Evolutionary conservation across 2,329 filamentous ascomycete species (phyloP).

Genomic region (Sclerotinia minor): DNA sequence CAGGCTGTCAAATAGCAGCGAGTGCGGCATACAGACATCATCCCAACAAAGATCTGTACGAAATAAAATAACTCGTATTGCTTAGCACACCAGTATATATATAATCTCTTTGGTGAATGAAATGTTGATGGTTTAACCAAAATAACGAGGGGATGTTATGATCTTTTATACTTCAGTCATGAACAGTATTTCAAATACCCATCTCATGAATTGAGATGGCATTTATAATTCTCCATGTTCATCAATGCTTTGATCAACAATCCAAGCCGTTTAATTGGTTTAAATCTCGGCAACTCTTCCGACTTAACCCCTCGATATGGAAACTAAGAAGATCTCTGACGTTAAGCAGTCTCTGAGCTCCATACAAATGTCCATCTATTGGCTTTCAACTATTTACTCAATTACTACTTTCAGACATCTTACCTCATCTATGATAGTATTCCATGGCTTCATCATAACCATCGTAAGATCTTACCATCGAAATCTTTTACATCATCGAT

Average conservation of each 20-base stretch:
- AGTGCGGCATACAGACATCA: background rate
- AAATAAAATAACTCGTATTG: background rate
- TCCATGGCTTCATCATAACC: no score
- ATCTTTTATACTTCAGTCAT: background rate
- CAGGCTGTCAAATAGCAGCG: background rate
- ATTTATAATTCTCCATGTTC: constrained; percentile 15
- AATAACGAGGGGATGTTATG: background rate
- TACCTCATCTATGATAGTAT: no score
- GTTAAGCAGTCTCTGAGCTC: background rate
- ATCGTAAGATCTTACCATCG: no score
- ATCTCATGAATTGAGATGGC: background rate
- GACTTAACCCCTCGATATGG: constrained; percentile 2
- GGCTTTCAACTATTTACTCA: background rate
- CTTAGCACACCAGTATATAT: background rate
- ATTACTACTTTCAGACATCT: background rate
- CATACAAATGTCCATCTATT: background rate
- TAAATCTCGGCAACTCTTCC: constrained; percentile 5
- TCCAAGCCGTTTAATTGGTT: background rate
- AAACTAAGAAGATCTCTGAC: background rate
- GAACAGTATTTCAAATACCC: background rate
- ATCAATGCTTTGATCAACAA: background rate
- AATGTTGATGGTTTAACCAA: background rate
- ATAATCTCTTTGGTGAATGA: background rate
- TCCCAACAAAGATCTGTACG: background rate
- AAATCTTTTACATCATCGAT: no score